A percentile compares a stretch with the other conserved stretches of the same genome.
Conservation (phyloP, 768 basidiomycete species). For the Hericium erinaceus region DNA sequence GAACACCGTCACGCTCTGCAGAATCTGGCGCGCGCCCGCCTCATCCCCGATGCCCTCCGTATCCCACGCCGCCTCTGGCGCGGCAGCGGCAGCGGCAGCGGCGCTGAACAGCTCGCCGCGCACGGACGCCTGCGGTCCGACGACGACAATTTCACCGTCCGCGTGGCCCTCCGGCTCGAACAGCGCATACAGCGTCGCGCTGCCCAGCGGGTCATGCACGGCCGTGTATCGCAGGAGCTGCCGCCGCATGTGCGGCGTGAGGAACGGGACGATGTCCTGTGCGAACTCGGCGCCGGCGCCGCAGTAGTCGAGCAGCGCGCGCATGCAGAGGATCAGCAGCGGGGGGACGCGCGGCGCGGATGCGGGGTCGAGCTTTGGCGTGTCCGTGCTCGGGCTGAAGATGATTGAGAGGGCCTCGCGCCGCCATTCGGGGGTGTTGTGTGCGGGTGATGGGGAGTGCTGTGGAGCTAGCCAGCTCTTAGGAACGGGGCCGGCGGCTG, state of each 20-base stretch:
- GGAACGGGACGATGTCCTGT: conserved; percentile 31
- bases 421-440: conserved; percentile 37
- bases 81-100: neutral
- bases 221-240: conserved; percentile 51
- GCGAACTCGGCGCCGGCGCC: conserved; percentile 8
- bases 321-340: conserved; percentile 51
- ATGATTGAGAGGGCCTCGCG: conserved; percentile 45
- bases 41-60: conserved; percentile 1
- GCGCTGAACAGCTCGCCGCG: conserved; percentile 32
- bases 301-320: conserved; percentile 33
- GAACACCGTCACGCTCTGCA: conserved; percentile 39
- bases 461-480: too few relatives aligned
- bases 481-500: too few relatives aligned
- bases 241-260: conserved; percentile 51
- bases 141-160: conserved; percentile 55
- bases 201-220: conserved; percentile 45
- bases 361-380: conserved; percentile 6
- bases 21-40: neutral
- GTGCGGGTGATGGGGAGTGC: conserved; percentile 6
- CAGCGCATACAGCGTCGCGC: conserved; percentile 39
- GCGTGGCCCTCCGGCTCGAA: conserved; percentile 42
- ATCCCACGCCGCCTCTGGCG: conserved; percentile 5
- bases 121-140: conserved; percentile 43
- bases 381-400: conserved; percentile 23
- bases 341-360: conserved; percentile 29